Evolutionary conservation across 2,329 filamentous ascomycete species (phyloP).

Genomic region (Calonectria pseudoreteaudii): DNA sequence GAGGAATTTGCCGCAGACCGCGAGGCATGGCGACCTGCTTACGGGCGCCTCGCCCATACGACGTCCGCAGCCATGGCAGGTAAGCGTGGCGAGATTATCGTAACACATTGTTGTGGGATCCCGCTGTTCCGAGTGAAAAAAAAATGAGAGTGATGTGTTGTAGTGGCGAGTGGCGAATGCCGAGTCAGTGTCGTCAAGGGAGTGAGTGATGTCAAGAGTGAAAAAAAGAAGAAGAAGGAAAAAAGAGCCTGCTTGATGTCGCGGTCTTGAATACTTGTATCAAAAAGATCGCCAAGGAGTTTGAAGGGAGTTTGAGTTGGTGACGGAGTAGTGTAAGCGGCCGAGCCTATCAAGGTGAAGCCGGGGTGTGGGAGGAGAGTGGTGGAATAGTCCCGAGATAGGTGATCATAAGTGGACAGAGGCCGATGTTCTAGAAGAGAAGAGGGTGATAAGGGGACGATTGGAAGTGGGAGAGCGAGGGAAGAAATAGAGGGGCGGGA

Average conservation of each 20-base stretch:
- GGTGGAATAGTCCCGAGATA: background rate
- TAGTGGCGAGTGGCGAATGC: background rate
- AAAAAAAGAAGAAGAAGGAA: background rate
- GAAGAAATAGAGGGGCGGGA: slow-evolving; percentile 1
- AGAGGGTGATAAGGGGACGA: background rate
- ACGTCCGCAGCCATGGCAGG: slow-evolving; percentile 38
- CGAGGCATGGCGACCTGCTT: slow-evolving; percentile 38
- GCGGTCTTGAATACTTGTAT: background rate
- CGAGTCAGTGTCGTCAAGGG: background rate
- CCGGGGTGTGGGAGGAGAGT: background rate
- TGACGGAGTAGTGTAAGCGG: slow-evolving; percentile 20
- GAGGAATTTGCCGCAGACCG: slow-evolving; percentile 43
- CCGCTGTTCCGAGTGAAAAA: background rate
- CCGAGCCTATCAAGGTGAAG: background rate
- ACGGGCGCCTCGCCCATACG: slow-evolving; percentile 39
- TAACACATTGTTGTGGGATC: slow-evolving; percentile 36
- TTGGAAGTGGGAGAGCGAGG: background rate
- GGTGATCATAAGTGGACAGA: background rate
- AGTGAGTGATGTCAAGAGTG: background rate
- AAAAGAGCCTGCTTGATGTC: background rate
- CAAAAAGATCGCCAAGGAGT: background rate
- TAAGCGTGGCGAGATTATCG: slow-evolving; percentile 38
- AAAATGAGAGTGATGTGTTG: background rate
- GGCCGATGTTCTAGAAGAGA: background rate
- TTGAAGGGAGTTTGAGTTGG: background rate